These are phyloP conservation scores for Beta macrorhiza DNA, from an alignment of 179 eudicot species.

Conservation along the genomic window DNA sequence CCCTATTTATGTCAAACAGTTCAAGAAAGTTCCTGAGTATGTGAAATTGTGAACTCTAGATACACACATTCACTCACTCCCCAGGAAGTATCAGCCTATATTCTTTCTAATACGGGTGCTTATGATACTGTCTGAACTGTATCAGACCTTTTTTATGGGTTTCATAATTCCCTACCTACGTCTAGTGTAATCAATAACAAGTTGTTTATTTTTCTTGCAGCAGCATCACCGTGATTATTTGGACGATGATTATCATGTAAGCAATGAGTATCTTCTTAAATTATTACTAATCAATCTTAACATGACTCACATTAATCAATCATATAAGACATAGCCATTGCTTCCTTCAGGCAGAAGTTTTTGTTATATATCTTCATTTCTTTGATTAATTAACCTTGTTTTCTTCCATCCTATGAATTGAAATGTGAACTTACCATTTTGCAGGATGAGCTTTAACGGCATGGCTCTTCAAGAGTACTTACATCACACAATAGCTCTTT, in stretches of 20 bases:
- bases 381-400: neutral
- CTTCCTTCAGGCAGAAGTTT: neutral
- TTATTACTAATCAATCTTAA: neutral
- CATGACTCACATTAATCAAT: neutral
- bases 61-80: no score
- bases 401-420: neutral
- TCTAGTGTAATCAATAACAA: neutral
- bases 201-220: conserved; percentile 33
- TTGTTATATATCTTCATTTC: neutral
- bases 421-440: conserved; percentile 6
- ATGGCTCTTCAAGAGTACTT: neutral
- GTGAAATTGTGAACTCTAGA: no score
- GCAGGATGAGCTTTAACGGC: conserved; percentile 42
- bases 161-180: neutral
- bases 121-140: no score
- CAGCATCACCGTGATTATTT: conserved; percentile 36
- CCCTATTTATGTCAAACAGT: no score
- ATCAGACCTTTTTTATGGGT: neutral
- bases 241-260: conserved; percentile 56
- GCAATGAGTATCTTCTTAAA: conserved; percentile 6
- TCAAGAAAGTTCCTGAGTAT: no score
- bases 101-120: no score
- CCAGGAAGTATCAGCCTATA: no score
- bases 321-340: neutral
- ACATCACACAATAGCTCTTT: neutral